A percentile compares a stretch with the other conserved stretches of the same genome.
Conservation (phyloP, 257 asterid species). For the Thymus mandschuricus region DNA sequence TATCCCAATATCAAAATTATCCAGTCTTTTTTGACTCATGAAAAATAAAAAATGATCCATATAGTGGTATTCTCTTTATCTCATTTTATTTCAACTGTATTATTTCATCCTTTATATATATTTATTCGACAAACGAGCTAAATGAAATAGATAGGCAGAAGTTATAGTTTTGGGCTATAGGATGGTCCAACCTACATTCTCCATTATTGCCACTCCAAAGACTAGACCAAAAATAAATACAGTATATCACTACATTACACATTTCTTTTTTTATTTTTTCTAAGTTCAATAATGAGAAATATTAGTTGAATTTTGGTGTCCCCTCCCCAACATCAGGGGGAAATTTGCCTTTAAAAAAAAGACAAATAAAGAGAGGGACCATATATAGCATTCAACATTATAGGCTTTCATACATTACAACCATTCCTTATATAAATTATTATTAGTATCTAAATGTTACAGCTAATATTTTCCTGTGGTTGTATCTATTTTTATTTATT, state of each 20-base stretch:
- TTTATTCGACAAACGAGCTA: no score
- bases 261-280: no score
- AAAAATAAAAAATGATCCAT: no score
- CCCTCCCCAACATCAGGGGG: constrained; percentile 31
- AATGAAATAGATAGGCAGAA: no score
- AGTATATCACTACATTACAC: neutral
- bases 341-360: constrained; percentile 16
- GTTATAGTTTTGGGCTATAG: neutral
- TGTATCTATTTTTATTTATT: constrained; percentile 18
- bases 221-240: neutral
- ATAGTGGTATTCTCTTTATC: no score
- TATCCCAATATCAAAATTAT: no score
- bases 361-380: constrained; percentile 31
- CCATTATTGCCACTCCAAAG: neutral
- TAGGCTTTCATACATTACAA: constrained; percentile 28
- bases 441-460: constrained; percentile 3
- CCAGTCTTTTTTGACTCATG: no score
- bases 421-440: constrained; percentile 5
- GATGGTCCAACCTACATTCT: neutral
- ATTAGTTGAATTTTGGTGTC: constrained; percentile 16
- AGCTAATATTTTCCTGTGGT: constrained; percentile 42
- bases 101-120: no score
- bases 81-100: no score
- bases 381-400: constrained; percentile 17
- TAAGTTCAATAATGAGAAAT: neutral